Percentiles rank a stretch among this genome's conserved stretches.
These are phyloP conservation scores for Zygosaccharomyces pseudobailii DNA, from an alignment of 1,139 yeast genomes.

Conservation along the genomic window DNA sequence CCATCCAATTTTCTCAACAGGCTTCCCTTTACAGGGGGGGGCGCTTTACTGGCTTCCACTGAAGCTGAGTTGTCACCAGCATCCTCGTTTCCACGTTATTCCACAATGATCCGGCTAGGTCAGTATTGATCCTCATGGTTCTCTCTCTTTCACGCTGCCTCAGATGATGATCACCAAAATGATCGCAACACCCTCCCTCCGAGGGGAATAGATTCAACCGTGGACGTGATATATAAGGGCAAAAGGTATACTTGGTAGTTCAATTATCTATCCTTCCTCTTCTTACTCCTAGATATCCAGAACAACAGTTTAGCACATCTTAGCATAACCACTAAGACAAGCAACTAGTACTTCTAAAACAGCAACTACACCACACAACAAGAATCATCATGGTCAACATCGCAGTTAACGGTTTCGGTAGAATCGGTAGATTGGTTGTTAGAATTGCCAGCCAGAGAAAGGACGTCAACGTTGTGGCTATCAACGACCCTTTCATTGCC, in stretches of 20 bases:
- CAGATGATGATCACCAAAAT: background rate
- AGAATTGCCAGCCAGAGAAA: constrained; percentile 70
- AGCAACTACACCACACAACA: constrained; percentile 10
- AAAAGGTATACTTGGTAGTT: background rate
- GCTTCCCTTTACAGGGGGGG: background rate
- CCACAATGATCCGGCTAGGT: background rate
- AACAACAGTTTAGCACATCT: constrained; percentile 2
- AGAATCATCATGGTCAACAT: constrained; percentile 43
- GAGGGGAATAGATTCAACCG: background rate
- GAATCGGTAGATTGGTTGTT: constrained; percentile 78
- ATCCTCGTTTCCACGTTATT: background rate
- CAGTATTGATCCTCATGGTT: background rate
- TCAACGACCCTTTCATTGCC: constrained; percentile 81
- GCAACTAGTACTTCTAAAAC: constrained; percentile 10
- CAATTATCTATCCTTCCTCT: background rate
- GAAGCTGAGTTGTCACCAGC: background rate
- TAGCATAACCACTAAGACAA: constrained; percentile 1
- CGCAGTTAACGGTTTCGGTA: constrained; percentile 90
- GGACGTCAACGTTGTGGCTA: constrained; percentile 70
- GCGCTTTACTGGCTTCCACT: background rate
- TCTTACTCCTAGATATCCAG: constrained; percentile 10
- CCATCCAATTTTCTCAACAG: background rate
- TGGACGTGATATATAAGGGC: constrained; percentile 3
- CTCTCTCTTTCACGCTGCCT: background rate
- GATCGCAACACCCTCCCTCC: background rate